Evolutionary conservation across 2,329 filamentous ascomycete genomes (phyloP).

Genomic region (Mycosphaerelloides madeirae): DNA sequence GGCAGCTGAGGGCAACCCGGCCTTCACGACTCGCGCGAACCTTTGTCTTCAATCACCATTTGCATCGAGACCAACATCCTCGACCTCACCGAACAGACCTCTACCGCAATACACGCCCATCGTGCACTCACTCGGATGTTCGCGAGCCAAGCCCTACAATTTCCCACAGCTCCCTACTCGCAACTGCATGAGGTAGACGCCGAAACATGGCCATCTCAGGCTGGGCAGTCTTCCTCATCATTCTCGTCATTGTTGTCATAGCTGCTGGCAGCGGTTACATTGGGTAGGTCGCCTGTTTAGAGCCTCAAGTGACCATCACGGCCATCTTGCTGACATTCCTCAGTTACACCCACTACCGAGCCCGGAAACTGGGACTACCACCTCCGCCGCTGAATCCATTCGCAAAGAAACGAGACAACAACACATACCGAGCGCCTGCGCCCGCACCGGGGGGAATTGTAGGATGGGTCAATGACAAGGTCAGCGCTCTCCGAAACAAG

Average conservation of each 20-base stretch:
- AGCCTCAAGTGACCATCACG: not conserved
- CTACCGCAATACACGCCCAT: too few species aligned
- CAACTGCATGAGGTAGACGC: too few species aligned
- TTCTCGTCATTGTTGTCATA: conserved; percentile 60
- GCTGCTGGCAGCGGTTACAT: conserved; percentile 61
- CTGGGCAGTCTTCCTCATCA: conserved; percentile 65
- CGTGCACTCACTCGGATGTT: too few species aligned
- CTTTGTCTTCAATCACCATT: too few species aligned
- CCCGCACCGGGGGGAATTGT: conserved; percentile 59
- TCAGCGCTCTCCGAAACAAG: conserved; percentile 61
- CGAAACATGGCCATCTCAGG: conserved; percentile 24
- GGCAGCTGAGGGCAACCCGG: too few species aligned
- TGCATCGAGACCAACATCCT: not conserved
- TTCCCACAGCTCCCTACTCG: too few species aligned
- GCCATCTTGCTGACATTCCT: conserved; percentile 1
- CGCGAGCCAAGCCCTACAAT: too few species aligned
- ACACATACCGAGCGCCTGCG: conserved; percentile 45
- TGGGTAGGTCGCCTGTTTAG: conserved; percentile 35
- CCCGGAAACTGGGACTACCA: conserved; percentile 67
- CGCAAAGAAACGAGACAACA: conserved; percentile 32
- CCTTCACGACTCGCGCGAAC: too few species aligned
- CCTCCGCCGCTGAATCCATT: conserved; percentile 68
- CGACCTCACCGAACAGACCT: too few species aligned
- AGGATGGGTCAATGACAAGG: conserved; percentile 68
- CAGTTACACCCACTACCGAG: conserved; percentile 64